Evolutionary conservation across 1,139 yeast genomes (phyloP).

Genomic region (Candida labiduridarum): DNA sequence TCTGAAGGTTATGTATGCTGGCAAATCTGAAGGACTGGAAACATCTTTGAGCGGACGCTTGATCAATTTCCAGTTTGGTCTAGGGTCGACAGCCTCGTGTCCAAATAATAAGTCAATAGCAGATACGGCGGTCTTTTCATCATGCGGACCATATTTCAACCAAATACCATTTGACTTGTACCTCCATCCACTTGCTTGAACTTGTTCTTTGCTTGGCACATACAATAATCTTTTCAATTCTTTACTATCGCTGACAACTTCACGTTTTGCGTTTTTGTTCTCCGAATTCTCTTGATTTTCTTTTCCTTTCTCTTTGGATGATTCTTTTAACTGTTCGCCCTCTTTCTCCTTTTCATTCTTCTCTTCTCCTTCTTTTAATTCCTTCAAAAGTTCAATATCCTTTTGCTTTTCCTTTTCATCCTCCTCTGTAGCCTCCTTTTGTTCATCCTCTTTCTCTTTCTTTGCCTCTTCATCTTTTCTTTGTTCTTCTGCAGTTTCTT

Average conservation of each 20-base stretch:
- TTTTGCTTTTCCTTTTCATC: neutral
- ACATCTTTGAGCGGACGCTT: constrained; percentile 27
- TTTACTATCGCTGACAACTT: constrained; percentile 22
- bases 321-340: constrained; percentile 8
- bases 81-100: constrained; percentile 71
- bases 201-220: constrained; percentile 36
- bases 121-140: constrained; percentile 35
- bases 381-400: neutral
- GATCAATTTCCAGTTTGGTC: constrained; percentile 66
- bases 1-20: constrained; percentile 35
- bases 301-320: constrained; percentile 3
- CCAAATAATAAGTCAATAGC: constrained; percentile 72
- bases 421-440: constrained; percentile 10
- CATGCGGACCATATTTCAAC: constrained; percentile 41
- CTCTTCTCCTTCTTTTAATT: neutral
- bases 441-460: constrained; percentile 16
- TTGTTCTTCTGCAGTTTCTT: constrained; percentile 22
- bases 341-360: constrained; percentile 8
- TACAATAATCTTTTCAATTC: constrained; percentile 25
- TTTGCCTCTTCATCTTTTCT: constrained; percentile 18
- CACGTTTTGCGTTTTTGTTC: constrained; percentile 14
- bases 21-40: constrained; percentile 21
- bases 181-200: constrained; percentile 38
- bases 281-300: constrained; percentile 6
- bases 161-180: constrained; percentile 35